Evolutionary conservation across 2,329 filamentous ascomycete species (phyloP).

Genomic region (Colletotrichum filicis): DNA sequence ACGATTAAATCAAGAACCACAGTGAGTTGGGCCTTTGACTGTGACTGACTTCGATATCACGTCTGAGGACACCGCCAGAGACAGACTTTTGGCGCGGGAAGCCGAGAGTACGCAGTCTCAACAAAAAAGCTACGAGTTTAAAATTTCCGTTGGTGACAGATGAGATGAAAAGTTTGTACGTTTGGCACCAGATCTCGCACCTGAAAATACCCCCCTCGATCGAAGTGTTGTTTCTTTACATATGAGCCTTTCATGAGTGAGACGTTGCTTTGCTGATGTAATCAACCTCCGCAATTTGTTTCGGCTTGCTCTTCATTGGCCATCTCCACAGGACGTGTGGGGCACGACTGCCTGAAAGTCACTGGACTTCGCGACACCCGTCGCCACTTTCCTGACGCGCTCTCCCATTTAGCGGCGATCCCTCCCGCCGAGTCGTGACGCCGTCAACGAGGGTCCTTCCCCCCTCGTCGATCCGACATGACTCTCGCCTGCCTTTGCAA

Average conservation of each 20-base stretch:
- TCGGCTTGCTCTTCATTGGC: not conserved
- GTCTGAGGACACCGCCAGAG: too few species aligned
- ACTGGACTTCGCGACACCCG: not conserved
- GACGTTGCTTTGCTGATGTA: not conserved
- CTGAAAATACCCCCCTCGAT: not conserved
- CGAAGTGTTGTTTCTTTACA: not conserved
- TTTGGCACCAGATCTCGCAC: too few species aligned
- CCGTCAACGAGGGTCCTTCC: not conserved
- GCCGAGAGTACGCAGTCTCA: too few species aligned
- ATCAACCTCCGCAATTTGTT: not conserved
- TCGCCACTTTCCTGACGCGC: slow-evolving; percentile 11
- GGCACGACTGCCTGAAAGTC: not conserved
- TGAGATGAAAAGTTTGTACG: too few species aligned
- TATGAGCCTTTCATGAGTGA: too few species aligned
- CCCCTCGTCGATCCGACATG: slow-evolving; percentile 4
- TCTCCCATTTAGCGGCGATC: slow-evolving; percentile 19
- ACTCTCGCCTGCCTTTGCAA: not conserved
- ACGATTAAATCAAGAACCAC: too few species aligned
- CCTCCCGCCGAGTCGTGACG: slow-evolving; percentile 26
- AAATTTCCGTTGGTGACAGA: too few species aligned
- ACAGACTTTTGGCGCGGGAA: too few species aligned
- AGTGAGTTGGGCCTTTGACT: too few species aligned
- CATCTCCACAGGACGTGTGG: too few species aligned
- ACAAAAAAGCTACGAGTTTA: too few species aligned
- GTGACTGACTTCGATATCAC: too few species aligned